Evolutionary conservation across 1,139 yeast genomes (phyloP).

Genomic region (Lodderomyces orthopsilosis): DNA sequence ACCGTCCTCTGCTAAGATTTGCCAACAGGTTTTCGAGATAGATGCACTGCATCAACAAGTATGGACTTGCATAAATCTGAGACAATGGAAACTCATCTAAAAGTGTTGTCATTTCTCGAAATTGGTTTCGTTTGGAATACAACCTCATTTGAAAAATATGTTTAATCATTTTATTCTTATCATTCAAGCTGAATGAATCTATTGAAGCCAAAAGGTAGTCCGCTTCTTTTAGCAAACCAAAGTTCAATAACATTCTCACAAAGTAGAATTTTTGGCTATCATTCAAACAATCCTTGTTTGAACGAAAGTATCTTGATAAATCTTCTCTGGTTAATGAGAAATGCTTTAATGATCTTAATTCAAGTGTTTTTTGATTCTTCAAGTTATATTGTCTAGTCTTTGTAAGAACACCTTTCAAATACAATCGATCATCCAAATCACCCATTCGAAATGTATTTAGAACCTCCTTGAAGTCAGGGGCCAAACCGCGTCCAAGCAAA

Average conservation of each 20-base stretch:
- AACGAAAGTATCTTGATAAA: constrained; percentile 16
- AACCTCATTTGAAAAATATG: constrained; percentile 25
- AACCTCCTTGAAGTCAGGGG: constrained; percentile 33
- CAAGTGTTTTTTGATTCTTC: constrained; percentile 18
- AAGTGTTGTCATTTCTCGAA: constrained; percentile 17
- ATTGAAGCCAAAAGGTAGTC: constrained; percentile 23
- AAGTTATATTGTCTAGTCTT: constrained; percentile 19
- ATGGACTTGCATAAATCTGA: constrained; percentile 33
- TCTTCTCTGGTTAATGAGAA: constrained; percentile 18
- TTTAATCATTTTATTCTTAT: constrained; percentile 24
- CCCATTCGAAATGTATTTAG: constrained; percentile 27
- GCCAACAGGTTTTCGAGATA: constrained; percentile 26
- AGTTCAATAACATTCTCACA: constrained; percentile 31
- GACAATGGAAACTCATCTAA: constrained; percentile 32
- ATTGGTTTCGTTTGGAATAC: constrained; percentile 20
- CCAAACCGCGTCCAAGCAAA: constrained; percentile 31
- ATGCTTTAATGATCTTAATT: constrained; percentile 21
- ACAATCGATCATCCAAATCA: constrained; percentile 9
- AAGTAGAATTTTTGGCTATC: constrained; percentile 31
- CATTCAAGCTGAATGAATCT: constrained; percentile 23
- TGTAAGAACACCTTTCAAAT: constrained; percentile 20
- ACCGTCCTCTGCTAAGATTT: constrained; percentile 4
- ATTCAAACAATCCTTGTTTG: constrained; percentile 17
- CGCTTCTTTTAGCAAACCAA: constrained; percentile 25
- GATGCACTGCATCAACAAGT: constrained; percentile 31